Evolutionary conservation across 1,139 yeast species (phyloP).

Genomic region (Sugiyamaella xylanicola): DNA sequence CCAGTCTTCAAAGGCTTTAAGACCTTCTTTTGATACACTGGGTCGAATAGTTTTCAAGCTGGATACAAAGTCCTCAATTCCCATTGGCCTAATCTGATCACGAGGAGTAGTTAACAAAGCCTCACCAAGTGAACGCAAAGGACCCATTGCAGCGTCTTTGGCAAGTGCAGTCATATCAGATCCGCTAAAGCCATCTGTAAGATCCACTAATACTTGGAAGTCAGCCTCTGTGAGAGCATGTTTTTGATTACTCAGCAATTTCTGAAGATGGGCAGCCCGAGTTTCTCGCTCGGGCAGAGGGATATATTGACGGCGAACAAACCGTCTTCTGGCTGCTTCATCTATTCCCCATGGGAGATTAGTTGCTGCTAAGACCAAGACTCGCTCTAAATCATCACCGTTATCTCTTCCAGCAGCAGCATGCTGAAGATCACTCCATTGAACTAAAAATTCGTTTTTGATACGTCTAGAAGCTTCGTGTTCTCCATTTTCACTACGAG

Average conservation of each 20-base stretch:
- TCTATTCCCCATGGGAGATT: conserved; percentile 98
- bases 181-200: conserved; percentile 86
- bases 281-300: conserved; percentile 93
- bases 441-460: conserved; percentile 91
- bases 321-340: conserved; percentile 95
- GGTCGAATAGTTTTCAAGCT: conserved; percentile 87
- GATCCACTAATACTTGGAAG: conserved; percentile 56
- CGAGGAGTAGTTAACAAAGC: conserved; percentile 80
- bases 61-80: conserved; percentile 69
- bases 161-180: conserved; percentile 94
- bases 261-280: conserved; percentile 67
- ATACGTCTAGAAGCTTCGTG: conserved; percentile 89
- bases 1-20: conserved; percentile 84
- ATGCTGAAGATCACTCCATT: conserved; percentile 91
- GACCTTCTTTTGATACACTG: conserved; percentile 84
- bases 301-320: conserved; percentile 89
- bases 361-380: conserved; percentile 91
- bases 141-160: conserved; percentile 99
- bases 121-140: conserved; percentile 87
- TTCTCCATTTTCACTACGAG: conserved; percentile 81
- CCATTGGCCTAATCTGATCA: conserved; percentile 81
- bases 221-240: conserved; percentile 66
- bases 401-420: conserved; percentile 78
- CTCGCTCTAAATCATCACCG: conserved; percentile 66
- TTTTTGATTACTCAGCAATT: conserved; percentile 73